Evolutionary conservation across 495 filamentous ascomycete genomes (phyloP), one percentile per base, ranked within the genome.

Genomic region (Penicillium flavigenum): DNA sequence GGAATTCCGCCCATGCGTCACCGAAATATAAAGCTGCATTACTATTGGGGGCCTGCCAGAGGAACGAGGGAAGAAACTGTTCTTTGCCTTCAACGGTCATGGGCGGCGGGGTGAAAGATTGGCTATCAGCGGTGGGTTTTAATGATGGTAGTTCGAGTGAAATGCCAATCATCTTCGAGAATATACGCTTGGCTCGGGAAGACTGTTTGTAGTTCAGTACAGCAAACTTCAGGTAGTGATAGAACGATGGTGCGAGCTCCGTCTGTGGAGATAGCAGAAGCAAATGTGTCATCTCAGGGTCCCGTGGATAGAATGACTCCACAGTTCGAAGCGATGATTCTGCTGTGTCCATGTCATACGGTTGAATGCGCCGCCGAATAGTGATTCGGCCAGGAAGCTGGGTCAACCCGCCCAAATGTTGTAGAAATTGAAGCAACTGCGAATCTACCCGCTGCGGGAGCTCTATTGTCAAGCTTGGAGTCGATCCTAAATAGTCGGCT

Each of bases 21-120:
- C 90, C 90, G 50, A 91, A 88, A 68, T 89, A 90, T 16, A 96
- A 78, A 11, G 85, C 82, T 2, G 90, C 90, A 62, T 91, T 88
- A 63, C 85, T 87, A 65, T 85, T 87, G 19, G 91, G 91, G 39
- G 87, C 82, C 72, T 95, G 87, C 87, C 88, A 95, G 4, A 92
- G 74, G 60, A 93, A 92, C 0, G 86, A 80, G 0, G 83, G 79
- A 4, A 77, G 49, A 2, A n/a, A 36, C 14, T 58, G 60, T 6
- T 75, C 63, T 29, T 64, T 44, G 0, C 51, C 24, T 22, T 66
- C 52, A 5, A 59, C 63, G 10, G 14, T 17, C 46, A 48, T 41
- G 1, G 61, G 56, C 22, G 88, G 88, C 3, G 79, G 77, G 2
- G 29, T 63, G 60, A 92, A 84, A 2, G 71, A 54, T 0, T 74